Percentiles rank a stretch among this genome's conserved stretches.
Conservation (phyloP, 1,284 basidiomycete genomes). For the Heimioporus punctisporus region DNA sequence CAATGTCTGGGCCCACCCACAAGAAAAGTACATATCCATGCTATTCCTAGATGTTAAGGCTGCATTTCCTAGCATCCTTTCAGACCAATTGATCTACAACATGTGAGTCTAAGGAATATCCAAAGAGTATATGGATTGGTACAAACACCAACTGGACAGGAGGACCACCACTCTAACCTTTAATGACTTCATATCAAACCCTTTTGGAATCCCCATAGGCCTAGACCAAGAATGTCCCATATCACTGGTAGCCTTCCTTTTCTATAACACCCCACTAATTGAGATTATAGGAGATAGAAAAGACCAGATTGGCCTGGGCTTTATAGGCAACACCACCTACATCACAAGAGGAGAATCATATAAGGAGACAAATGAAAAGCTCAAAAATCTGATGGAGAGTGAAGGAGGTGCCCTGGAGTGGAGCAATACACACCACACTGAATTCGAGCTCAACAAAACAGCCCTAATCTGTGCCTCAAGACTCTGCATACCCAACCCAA, state of each 20-base stretch:
- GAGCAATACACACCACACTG: background rate
- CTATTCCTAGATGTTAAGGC: background rate
- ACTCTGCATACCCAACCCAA: background rate
- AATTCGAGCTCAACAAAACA: background rate
- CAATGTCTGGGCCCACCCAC: background rate
- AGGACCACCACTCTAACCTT: background rate
- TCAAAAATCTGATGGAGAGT: background rate
- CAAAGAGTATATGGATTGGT: background rate
- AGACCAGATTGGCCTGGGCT: background rate
- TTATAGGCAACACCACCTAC: slow-evolving; percentile 5
- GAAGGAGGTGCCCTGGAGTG: background rate
- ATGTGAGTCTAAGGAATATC: background rate
- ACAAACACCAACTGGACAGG: background rate
- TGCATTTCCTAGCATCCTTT: background rate
- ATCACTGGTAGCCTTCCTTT: slow-evolving; percentile 28
- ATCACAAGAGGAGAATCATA: background rate
- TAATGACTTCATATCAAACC: slow-evolving; percentile 29
- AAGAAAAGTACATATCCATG: background rate
- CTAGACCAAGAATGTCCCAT: slow-evolving; percentile 32
- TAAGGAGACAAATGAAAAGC: background rate
- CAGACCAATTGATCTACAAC: background rate
- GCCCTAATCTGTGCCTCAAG: background rate
- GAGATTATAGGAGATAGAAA: background rate
- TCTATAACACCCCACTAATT: slow-evolving; percentile 31
- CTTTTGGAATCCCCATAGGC: slow-evolving; percentile 27